Conservation (phyloP, 1,139 yeast species). For the Candida tropicalis region DNA sequence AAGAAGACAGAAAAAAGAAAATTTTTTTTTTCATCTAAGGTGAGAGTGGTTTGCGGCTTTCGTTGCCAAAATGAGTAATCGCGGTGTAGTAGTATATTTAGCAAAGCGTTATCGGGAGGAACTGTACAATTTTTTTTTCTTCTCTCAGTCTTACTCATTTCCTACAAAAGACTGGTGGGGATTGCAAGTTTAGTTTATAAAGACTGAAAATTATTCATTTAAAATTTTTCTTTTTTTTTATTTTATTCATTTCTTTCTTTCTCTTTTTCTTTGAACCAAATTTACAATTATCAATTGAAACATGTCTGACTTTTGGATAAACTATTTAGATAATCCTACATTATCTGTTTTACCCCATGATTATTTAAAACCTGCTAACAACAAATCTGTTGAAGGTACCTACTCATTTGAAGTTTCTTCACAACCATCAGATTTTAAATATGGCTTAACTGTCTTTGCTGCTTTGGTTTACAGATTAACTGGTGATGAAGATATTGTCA, state of each 20-base stretch:
- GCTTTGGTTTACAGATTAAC: slow-evolving; percentile 77
- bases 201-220: neutral
- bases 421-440: slow-evolving; percentile 35
- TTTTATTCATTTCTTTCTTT: neutral
- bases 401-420: slow-evolving; percentile 37
- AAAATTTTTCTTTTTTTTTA: slow-evolving; percentile 2
- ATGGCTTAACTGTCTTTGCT: slow-evolving; percentile 70
- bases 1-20: neutral
- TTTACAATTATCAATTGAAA: neutral
- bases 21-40: neutral
- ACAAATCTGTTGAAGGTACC: slow-evolving; percentile 67
- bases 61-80: slow-evolving; percentile 3
- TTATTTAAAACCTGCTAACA: slow-evolving; percentile 76
- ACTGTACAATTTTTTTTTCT: neutral
- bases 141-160: no score
- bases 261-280: neutral
- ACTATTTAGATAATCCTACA: slow-evolving; percentile 76
- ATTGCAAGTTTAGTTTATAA: neutral
- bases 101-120: slow-evolving; percentile 3
- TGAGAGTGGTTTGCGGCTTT: no score
- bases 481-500: slow-evolving; percentile 92
- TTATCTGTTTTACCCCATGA: slow-evolving; percentile 88
- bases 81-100: no score
- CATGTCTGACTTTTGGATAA: slow-evolving; percentile 58
- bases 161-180: neutral